Evolutionary conservation across 129 eudicot genomes (phyloP), one percentile per base, ranked within the genome.

Genomic region (Heracleum sosnowskyi): DNA sequence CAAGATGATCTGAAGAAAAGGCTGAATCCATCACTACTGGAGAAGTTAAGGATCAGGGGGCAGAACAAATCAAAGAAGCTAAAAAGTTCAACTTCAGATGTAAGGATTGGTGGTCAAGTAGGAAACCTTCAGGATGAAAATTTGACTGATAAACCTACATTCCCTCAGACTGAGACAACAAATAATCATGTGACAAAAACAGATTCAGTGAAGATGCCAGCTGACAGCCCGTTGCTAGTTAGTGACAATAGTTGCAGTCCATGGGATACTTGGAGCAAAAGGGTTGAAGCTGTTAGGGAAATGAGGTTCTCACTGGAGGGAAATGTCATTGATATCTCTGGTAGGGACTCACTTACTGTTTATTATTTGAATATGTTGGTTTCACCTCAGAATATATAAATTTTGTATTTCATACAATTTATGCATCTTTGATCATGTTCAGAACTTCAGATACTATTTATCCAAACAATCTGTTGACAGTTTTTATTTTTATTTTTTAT

Each of bases 251-350:
- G 81, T 80, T 33, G 87, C 77, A 83, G 81, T 85, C 73, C 78
- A 68, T 92, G 98, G 98, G 91, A 91, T 77, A 53, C 79, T 31
- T 95, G 98, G 98, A 95, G 94, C 85, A 86, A 86, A 80, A 87
- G 92, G 79, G 98, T 95, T 73, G 98, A 95, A 83, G 81, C 83
- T 88, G 90, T 85, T 39, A 83, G 98, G 81, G 86, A 88, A 68
- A 64, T 91, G 75, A 88, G 96, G 81, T 95, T 95, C 87, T 88
- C 96, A 79, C 81, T 95, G 84, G 92, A 95, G 82, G 98, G 97
- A 33, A 84, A 86, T 86, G 81, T 91, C 78, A 69, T 90, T 17
- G 71, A 80, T 78, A 83, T 79, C 60, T 62, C 69, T 39, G 87
- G 83, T 83, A 74, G 79, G 85, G 41, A 84, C 62, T 66, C 71